phyloP scores from a whole-genome alignment of 306 rosid species.

The Rubus idaeus region DNA sequence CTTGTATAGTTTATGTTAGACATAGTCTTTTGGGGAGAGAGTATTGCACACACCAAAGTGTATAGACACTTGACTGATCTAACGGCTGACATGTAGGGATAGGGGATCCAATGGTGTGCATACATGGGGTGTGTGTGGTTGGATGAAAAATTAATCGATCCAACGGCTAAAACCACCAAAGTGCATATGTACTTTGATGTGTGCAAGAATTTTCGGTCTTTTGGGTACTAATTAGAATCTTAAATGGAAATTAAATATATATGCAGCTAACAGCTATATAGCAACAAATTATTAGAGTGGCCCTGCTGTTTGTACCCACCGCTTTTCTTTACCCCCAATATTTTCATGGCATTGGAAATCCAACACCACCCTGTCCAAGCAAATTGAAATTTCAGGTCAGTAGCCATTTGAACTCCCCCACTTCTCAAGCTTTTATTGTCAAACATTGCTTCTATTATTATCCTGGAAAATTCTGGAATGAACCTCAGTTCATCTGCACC shows the following conservation, averaged over 20 bases:
- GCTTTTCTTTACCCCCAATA: constrained; percentile 1
- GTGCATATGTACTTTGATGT: too few relatives aligned
- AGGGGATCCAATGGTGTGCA: too few relatives aligned
- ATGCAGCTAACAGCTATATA: neutral
- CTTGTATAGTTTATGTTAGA: constrained; percentile 13
- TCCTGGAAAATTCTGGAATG: too few relatives aligned
- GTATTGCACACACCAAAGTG: too few relatives aligned
- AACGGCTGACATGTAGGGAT: too few relatives aligned
- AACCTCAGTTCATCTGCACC: too few relatives aligned
- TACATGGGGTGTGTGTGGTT: too few relatives aligned
- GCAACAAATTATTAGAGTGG: constrained; percentile 11
- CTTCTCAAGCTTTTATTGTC: constrained; percentile 28
- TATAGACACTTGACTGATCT: too few relatives aligned
- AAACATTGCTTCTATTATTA: constrained; percentile 25
- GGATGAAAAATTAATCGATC: too few relatives aligned
- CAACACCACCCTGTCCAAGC: constrained; percentile 36
- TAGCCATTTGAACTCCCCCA: constrained; percentile 25
- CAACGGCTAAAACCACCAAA: too few relatives aligned
- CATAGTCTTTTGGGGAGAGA: constrained; percentile 16
- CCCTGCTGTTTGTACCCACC: constrained; percentile 19
- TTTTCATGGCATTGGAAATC: constrained; percentile 40
- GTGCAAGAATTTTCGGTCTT: too few relatives aligned
- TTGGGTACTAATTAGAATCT: constrained; percentile 29
- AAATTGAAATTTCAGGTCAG: constrained; percentile 40
- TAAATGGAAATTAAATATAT: constrained; percentile 3